Conservation (phyloP, 2,329 filamentous ascomycete genomes). For the Fusarium incarnatum region DNA sequence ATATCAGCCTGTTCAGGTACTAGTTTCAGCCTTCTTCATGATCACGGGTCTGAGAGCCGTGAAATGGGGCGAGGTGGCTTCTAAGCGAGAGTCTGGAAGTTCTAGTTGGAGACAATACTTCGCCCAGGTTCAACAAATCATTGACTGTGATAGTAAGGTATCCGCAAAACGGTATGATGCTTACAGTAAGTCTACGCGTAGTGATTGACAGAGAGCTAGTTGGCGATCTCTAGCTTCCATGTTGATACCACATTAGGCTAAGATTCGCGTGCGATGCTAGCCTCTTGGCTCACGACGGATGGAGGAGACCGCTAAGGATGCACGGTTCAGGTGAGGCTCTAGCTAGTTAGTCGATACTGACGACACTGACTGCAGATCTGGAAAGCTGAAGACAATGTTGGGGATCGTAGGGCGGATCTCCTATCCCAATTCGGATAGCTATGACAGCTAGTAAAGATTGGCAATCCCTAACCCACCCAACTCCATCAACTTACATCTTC, state of each 20-base stretch:
- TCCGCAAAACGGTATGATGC: too few relatives aligned
- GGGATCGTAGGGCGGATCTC: neutral
- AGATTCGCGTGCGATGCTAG: neutral
- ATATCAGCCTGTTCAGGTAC: neutral
- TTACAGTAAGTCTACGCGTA: too few relatives aligned
- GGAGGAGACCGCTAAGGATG: neutral
- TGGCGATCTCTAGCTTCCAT: too few relatives aligned
- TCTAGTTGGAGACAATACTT: neutral
- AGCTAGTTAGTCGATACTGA: neutral
- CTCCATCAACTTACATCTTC: neutral
- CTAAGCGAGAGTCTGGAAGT: neutral
- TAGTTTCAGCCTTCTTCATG: neutral
- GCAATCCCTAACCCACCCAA: neutral
- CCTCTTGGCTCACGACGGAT: neutral
- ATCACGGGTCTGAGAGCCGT: too few relatives aligned
- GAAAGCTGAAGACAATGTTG: neutral
- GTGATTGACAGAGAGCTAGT: neutral
- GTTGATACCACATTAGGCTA: too few relatives aligned
- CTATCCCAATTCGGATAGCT: neutral
- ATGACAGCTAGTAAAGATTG: neutral
- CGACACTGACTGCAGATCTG: neutral
- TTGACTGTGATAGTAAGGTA: too few relatives aligned
- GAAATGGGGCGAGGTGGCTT: too few relatives aligned
- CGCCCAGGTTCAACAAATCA: too few relatives aligned
- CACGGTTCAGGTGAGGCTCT: slow-evolving; percentile 5